Evolutionary conservation across 176 grass and related monocot species (phyloP).

Genomic region (Zoysia japonica): DNA sequence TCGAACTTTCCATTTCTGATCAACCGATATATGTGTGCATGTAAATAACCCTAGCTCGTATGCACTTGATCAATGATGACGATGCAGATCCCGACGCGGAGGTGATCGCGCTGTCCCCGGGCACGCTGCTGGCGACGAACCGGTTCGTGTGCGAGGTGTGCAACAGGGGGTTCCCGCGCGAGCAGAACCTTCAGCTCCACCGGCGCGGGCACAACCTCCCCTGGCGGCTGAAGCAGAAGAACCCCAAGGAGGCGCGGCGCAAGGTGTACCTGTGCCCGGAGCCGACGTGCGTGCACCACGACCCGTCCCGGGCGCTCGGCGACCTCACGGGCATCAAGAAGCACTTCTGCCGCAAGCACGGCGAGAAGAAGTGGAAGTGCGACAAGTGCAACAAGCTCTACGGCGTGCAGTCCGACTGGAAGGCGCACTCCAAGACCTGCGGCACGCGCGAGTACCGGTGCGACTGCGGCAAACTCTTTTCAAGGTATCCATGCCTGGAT

Average conservation of each 20-base stretch:
- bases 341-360: slow-evolving; percentile 99
- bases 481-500: slow-evolving; percentile 49
- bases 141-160: slow-evolving; percentile 98
- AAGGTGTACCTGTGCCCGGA: slow-evolving; percentile 96
- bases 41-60: background rate
- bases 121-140: slow-evolving; percentile 84
- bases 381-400: slow-evolving; percentile 99
- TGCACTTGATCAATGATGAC: no score
- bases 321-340: slow-evolving; percentile 98
- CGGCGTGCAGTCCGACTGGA: slow-evolving; percentile 98
- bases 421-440: slow-evolving; percentile 99
- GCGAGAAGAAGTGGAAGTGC: slow-evolving; percentile 99
- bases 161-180: slow-evolving; percentile 93
- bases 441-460: slow-evolving; percentile 98
- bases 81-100: slow-evolving; percentile 86
- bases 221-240: slow-evolving; percentile 98
- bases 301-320: slow-evolving; percentile 80
- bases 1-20: background rate
- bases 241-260: slow-evolving; percentile 72
- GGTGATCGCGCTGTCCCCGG: slow-evolving; percentile 92
- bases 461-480: slow-evolving; percentile 98
- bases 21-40: background rate
- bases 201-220: slow-evolving; percentile 96
- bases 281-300: slow-evolving; percentile 94
- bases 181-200: slow-evolving; percentile 99